These are phyloP conservation scores for Alternaria consortialis DNA, from an alignment of 2,329 filamentous ascomycete species.

Conservation along the genomic window DNA sequence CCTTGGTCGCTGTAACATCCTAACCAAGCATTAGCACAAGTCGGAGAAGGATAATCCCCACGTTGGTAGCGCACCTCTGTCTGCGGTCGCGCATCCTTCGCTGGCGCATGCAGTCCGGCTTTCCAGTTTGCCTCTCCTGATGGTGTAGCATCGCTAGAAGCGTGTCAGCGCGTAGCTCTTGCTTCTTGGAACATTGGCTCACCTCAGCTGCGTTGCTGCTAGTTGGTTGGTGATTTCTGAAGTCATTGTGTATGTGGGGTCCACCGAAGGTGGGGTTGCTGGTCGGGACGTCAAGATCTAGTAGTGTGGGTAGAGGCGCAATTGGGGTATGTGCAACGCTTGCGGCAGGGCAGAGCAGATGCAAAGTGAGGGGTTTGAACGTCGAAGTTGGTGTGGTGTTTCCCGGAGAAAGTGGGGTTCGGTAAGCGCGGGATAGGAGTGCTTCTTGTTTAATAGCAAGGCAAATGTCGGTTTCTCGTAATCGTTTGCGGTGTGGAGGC, in stretches of 20 bases:
- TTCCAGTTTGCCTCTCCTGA: constrained; percentile 74
- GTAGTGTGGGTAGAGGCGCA: constrained; percentile 16
- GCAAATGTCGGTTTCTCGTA: constrained; percentile 6
- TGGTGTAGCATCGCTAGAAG: constrained; percentile 56
- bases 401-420: constrained; percentile 22
- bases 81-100: constrained; percentile 79
- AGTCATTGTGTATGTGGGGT: constrained; percentile 53
- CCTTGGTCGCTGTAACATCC: constrained; percentile 99
- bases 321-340: constrained; percentile 29
- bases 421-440: constrained; percentile 9
- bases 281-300: constrained; percentile 26
- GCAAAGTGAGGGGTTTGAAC: constrained; percentile 27
- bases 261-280: constrained; percentile 36
- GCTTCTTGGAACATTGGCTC: constrained; percentile 24
- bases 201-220: constrained; percentile 63
- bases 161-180: constrained; percentile 19
- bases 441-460: constrained; percentile 28
- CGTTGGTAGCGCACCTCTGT: constrained; percentile 69
- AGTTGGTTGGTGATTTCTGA: constrained; percentile 65
- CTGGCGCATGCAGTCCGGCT: constrained; percentile 73
- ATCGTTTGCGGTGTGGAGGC: constrained; percentile 21
- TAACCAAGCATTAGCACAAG: constrained; percentile 51
- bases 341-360: constrained; percentile 26
- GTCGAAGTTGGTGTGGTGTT: constrained; percentile 24
- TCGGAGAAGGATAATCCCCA: neutral